phyloP scores from a whole-genome alignment of 75 land plant species.

The Chamaecyparis obtusa region DNA sequence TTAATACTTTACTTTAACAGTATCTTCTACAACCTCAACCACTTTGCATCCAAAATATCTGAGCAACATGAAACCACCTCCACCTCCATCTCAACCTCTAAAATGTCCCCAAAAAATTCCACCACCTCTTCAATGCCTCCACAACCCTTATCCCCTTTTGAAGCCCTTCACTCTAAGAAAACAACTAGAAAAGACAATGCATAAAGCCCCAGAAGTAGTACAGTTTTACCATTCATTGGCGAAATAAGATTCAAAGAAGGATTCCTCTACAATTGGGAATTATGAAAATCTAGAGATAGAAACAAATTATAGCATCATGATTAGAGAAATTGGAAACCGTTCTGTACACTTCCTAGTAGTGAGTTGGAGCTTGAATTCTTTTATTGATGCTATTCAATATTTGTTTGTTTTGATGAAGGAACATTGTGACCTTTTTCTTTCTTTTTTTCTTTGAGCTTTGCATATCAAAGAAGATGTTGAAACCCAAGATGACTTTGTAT shows the following conservation, averaged over 20 bases:
- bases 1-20: too few relatives aligned
- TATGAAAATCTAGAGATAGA: slow-evolving; percentile 19
- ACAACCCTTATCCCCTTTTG: slow-evolving; percentile 31
- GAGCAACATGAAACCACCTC: slow-evolving; percentile 9
- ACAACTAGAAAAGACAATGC: slow-evolving; percentile 28
- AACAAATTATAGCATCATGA: slow-evolving; percentile 56
- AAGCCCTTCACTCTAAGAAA: not conserved
- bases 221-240: slow-evolving; percentile 76
- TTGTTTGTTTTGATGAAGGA: not conserved
- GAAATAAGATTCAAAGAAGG: slow-evolving; percentile 52
- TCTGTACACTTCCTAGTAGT: slow-evolving; percentile 83
- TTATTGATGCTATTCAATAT: slow-evolving; percentile 12
- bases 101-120: slow-evolving; percentile 15
- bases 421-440: slow-evolving; percentile 12
- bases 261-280: slow-evolving; percentile 20
- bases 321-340: slow-evolving; percentile 92
- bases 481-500: slow-evolving; percentile 75
- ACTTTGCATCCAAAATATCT: slow-evolving; percentile 7
- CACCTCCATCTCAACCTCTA: slow-evolving; percentile 22
- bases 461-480: slow-evolving; percentile 78
- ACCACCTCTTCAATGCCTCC: slow-evolving; percentile 72
- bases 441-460: not conserved
- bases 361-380: slow-evolving; percentile 22
- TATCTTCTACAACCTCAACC: slow-evolving; percentile 9
- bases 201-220: slow-evolving; percentile 82